phyloP scores from a whole-genome alignment of 176 grass and related monocot species.

The Oryza meridionalis region DNA sequence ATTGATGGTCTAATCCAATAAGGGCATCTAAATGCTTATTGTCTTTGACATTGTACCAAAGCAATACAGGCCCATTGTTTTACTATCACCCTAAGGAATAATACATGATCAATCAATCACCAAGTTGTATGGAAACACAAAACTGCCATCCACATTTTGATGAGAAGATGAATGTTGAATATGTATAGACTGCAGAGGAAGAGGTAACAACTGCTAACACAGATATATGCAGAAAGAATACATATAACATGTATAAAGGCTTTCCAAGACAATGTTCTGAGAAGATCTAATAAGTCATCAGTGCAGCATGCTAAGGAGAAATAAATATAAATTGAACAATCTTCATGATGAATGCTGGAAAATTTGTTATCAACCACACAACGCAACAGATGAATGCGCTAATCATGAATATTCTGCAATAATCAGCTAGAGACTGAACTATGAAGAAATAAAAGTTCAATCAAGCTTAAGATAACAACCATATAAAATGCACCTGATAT shows the following conservation, averaged over 20 bases:
- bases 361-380: conserved; percentile 8
- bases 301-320: background rate
- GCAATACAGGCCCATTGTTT: conserved; percentile 10
- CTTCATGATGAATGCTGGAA: background rate
- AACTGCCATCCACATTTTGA: conserved; percentile 1
- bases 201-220: background rate
- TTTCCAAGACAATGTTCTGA: conserved; percentile 19
- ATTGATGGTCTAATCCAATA: conserved; percentile 97
- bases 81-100: conserved; percentile 16
- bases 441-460: conserved; percentile 6
- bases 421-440: background rate
- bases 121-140: conserved; percentile 7
- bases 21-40: conserved; percentile 59
- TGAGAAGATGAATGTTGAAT: conserved; percentile 21
- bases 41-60: conserved; percentile 4
- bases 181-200: background rate
- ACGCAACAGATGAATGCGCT: background rate
- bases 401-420: conserved; percentile 22
- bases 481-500: conserved; percentile 74
- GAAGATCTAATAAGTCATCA: background rate
- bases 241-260: background rate
- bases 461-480: background rate
- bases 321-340: background rate
- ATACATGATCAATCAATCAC: conserved; percentile 6
- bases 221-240: background rate